Base-by-base conservation (phyloP, 108 stramenopile genomes). In the Skeletonema menzelii region DNA sequence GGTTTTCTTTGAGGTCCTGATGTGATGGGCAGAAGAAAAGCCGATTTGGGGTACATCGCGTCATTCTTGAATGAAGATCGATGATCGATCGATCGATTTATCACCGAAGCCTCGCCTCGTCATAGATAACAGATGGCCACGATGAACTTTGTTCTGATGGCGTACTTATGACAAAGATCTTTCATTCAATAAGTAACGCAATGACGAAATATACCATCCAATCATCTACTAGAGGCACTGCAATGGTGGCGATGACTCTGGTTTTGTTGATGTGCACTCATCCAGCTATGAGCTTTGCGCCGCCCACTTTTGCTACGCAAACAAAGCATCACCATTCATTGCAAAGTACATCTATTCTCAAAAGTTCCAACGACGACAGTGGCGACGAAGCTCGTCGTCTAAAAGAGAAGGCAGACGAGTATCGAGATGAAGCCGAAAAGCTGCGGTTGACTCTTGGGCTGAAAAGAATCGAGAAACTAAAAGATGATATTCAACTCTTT, bases 381-480 rank as follows among this genome's bases (percentile, higher is more conserved):
- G 67, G 46, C 19, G 65, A 77, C n/a, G 76, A 78, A 26, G 63
- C 80, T 11, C 32, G 67, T 24, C 79, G 70, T 28, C 69, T 85
- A 13, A 59, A 63, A 70, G 69, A 85, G 24, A 85, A 85, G 67
- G 77, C 77, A 49, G 22, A 44, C 1, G 44, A 63, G 30, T 79
- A 72, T 34, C 60, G 77, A 1, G 59, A 56, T 27, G 77, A 79
- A 13, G 77, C 77, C 0, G 71, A 79, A 38, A 67, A 72, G 30
- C 22, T 79, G 12, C 59, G 65, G n/a, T 49, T 79, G 26, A 31
- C 64, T 0, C 66, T 79, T 1, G 70, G 70, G 5, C 27, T 79
- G 27, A 61, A 59, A 46, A 72, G 62, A 35, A 79, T 79, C 37
- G 77, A 79, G 2, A 62, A 59, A 0, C 28, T 79, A 27, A 58